Evolutionary conservation across 2,329 filamentous ascomycete genomes (phyloP).

Genomic region (Fusarium nisikadoi): DNA sequence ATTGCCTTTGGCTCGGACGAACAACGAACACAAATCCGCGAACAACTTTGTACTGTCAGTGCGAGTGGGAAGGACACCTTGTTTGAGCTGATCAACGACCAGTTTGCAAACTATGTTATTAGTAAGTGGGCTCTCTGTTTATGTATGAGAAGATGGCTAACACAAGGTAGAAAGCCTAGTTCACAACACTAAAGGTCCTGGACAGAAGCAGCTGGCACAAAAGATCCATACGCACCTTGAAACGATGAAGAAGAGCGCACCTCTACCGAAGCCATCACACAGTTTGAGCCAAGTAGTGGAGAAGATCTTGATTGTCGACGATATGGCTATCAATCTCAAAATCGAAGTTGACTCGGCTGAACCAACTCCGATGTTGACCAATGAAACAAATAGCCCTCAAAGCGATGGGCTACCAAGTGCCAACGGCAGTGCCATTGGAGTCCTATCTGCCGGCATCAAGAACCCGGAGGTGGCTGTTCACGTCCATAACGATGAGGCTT

Average conservation of each 20-base stretch:
- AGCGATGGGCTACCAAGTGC: slow-evolving; percentile 74
- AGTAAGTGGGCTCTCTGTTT: slow-evolving; percentile 71
- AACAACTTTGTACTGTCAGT: slow-evolving; percentile 67
- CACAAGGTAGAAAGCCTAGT: slow-evolving; percentile 78
- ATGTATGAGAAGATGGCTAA: slow-evolving; percentile 19
- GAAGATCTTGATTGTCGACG: slow-evolving; percentile 13
- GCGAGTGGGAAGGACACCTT: slow-evolving; percentile 77
- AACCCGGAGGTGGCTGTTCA: slow-evolving; percentile 31
- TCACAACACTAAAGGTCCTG: slow-evolving; percentile 62
- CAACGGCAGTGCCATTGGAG: slow-evolving; percentile 64
- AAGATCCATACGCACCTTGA: slow-evolving; percentile 71
- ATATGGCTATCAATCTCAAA: slow-evolving; percentile 49
- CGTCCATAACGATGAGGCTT: slow-evolving; percentile 49
- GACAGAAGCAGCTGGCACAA: slow-evolving; percentile 68
- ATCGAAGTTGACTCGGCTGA: slow-evolving; percentile 63
- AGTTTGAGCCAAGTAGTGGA: not conserved
- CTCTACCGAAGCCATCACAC: slow-evolving; percentile 63
- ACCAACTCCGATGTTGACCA: slow-evolving; percentile 74
- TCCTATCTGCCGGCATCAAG: slow-evolving; percentile 47
- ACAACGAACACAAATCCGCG: slow-evolving; percentile 76
- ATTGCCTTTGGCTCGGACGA: slow-evolving; percentile 76
- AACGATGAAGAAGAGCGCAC: slow-evolving; percentile 57
- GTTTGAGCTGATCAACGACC: slow-evolving; percentile 83
- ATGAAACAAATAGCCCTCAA: slow-evolving; percentile 75
- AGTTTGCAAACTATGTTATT: slow-evolving; percentile 95